Percentiles rank a stretch among this genome's conserved stretches.
phyloP scores from a whole-genome alignment of 495 filamentous ascomycete species.

The Penicillium ochrochloron region DNA sequence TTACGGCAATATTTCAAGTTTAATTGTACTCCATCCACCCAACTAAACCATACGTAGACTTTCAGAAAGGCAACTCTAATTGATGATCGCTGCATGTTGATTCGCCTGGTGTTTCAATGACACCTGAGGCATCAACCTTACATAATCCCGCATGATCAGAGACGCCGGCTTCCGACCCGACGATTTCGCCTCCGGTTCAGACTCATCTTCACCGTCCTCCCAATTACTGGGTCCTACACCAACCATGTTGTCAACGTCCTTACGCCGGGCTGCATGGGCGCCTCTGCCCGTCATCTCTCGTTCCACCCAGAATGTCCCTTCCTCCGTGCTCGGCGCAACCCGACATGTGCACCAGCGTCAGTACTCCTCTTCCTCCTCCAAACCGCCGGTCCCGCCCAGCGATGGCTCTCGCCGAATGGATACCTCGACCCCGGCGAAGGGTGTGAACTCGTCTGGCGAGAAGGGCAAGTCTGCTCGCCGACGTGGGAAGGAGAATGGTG shows the following conservation, averaged over 20 bases:
- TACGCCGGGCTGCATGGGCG: conserved; percentile 52
- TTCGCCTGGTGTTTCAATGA: neutral
- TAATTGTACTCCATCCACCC: neutral
- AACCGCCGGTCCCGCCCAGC: conserved; percentile 49
- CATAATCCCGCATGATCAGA: conserved; percentile 50
- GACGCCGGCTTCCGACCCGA: conserved; percentile 42
- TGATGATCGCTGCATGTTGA: neutral
- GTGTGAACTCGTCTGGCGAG: conserved; percentile 43
- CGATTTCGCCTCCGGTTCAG: conserved; percentile 49
- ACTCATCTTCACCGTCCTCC: conserved; percentile 34
- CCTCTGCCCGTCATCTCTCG: conserved; percentile 46
- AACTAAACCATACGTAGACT: neutral
- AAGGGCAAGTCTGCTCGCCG: conserved; percentile 44
- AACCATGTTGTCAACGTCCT: conserved; percentile 56
- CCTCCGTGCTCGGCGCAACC: conserved; percentile 38
- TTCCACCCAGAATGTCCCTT: conserved; percentile 37
- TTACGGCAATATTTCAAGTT: neutral
- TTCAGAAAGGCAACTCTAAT: neutral
- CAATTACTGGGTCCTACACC: conserved; percentile 33
- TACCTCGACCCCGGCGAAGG: conserved; percentile 47
- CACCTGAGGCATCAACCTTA: conserved; percentile 36
- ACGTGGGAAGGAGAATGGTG: conserved; percentile 43
- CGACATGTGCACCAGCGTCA: conserved; percentile 54
- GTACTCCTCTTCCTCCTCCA: conserved; percentile 59
- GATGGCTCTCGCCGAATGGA: conserved; percentile 50